These are phyloP conservation scores for Vigna trinervia DNA, from an alignment of 306 rosid species.

Conservation along the genomic window DNA sequence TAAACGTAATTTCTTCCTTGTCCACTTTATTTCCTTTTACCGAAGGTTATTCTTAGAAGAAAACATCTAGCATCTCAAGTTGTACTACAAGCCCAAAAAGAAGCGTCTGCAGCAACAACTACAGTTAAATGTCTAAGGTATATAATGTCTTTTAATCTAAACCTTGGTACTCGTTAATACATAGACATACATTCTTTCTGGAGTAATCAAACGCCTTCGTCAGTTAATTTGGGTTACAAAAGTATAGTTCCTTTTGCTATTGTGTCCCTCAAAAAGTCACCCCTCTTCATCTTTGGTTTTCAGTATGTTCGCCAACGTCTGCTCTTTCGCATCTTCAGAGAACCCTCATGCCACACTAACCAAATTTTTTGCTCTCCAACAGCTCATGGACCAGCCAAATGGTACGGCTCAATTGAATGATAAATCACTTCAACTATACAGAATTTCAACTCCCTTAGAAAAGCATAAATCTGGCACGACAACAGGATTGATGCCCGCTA, in stretches of 20 bases:
- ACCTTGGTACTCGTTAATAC: neutral
- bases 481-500: slow-evolving; percentile 41
- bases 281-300: slow-evolving; percentile 32
- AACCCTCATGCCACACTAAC: slow-evolving; percentile 72
- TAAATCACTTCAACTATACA: slow-evolving; percentile 49
- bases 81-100: slow-evolving; percentile 85
- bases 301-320: slow-evolving; percentile 74
- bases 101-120: slow-evolving; percentile 74
- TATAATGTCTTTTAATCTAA: slow-evolving; percentile 15
- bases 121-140: slow-evolving; percentile 85
- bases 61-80: slow-evolving; percentile 72
- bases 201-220: slow-evolving; percentile 5
- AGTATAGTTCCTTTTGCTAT: neutral
- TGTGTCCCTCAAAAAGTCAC: neutral
- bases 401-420: slow-evolving; percentile 55
- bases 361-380: slow-evolving; percentile 76
- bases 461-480: slow-evolving; percentile 56
- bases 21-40: too few relatives aligned
- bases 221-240: neutral
- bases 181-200: slow-evolving; percentile 8
- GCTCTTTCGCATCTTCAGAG: slow-evolving; percentile 73
- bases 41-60: too few relatives aligned
- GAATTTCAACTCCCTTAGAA: slow-evolving; percentile 55
- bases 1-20: too few relatives aligned
- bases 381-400: slow-evolving; percentile 68